These are phyloP conservation scores for Cryptosporidium baileyi DNA, from an alignment of 169 alveolate species.

Conservation along the genomic window DNA sequence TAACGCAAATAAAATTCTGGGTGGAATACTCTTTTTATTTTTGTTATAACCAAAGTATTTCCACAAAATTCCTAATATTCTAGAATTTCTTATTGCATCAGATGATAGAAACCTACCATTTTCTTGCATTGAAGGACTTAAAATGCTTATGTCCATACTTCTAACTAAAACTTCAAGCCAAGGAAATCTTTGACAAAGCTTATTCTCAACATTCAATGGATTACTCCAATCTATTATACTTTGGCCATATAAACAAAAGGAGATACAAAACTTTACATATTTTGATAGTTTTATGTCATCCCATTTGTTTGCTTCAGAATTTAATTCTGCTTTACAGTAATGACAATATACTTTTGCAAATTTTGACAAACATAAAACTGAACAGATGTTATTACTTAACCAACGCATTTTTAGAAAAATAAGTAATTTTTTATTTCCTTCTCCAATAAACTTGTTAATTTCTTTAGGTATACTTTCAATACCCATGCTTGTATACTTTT, in stretches of 20 bases:
- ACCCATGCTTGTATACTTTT: slow-evolving; percentile 30
- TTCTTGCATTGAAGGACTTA: slow-evolving; percentile 28
- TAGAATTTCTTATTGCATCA: slow-evolving; percentile 32
- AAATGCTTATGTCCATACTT: slow-evolving; percentile 40
- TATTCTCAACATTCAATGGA: slow-evolving; percentile 34
- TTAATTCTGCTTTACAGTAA: slow-evolving; percentile 62
- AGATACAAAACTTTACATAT: slow-evolving; percentile 48
- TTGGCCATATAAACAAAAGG: slow-evolving; percentile 59
- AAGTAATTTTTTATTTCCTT: slow-evolving; percentile 43
- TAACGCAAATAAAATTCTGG: slow-evolving; percentile 35
- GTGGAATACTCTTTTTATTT: slow-evolving; percentile 22
- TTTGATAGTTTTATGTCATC: slow-evolving; percentile 33
- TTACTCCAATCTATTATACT: slow-evolving; percentile 54
- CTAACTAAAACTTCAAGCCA: slow-evolving; percentile 43
- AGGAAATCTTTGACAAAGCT: slow-evolving; percentile 43
- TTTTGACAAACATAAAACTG: slow-evolving; percentile 14
- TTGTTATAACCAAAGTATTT: slow-evolving; percentile 37
- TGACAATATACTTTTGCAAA: slow-evolving; percentile 45
- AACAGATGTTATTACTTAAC: slow-evolving; percentile 9
- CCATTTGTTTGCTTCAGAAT: neutral
- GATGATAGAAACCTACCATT: slow-evolving; percentile 20
- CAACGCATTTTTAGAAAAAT: slow-evolving; percentile 61
- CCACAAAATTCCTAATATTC: slow-evolving; percentile 8
- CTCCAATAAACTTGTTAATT: neutral
- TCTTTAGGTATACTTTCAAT: slow-evolving; percentile 47